Percentiles rank a stretch among this genome's conserved stretches.
Conservation (phyloP, 139 green algal genomes). For the Haematococcus lacustris region DNA sequence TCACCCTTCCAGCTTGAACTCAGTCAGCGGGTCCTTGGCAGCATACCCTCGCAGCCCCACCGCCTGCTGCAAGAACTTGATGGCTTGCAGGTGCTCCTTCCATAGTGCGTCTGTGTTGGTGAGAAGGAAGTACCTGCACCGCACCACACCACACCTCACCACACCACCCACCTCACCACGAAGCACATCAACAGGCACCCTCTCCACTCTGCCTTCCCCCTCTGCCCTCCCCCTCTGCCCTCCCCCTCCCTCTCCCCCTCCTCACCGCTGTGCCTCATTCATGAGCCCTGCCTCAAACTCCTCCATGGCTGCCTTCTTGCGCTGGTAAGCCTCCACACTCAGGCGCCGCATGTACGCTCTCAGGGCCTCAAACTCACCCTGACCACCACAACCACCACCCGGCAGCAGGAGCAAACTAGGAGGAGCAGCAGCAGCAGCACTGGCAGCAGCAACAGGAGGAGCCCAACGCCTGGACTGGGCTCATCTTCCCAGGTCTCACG, state of each 20-base stretch:
- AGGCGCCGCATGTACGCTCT: constrained; percentile 53
- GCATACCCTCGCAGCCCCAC: constrained; percentile 84
- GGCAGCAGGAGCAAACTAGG: too few relatives aligned
- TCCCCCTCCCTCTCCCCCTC: too few relatives aligned
- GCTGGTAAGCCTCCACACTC: constrained; percentile 61
- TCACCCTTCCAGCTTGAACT: constrained; percentile 97
- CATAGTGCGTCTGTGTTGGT: constrained; percentile 93
- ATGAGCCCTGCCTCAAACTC: constrained; percentile 71
- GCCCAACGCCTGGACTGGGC: too few relatives aligned
- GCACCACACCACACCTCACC: not conserved
- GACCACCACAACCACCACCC: constrained; percentile 46
- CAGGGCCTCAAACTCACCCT: constrained; percentile 66
- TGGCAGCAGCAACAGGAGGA: too few relatives aligned
- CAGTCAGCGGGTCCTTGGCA: constrained; percentile 85
- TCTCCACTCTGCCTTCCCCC: not conserved
- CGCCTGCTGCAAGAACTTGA: constrained; percentile 97
- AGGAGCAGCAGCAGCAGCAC: too few relatives aligned
- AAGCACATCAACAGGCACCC: too few relatives aligned
- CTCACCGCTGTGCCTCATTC: constrained; percentile 74
- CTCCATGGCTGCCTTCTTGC: constrained; percentile 73
- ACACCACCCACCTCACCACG: not conserved
- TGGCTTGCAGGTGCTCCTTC: constrained; percentile 96
- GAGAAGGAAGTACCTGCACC: constrained; percentile 85
- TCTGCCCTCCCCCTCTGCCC: too few relatives aligned
- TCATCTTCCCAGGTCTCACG: too few relatives aligned